Evolutionary conservation across 176 grass and related monocot species (phyloP).

Genomic region (Bothriochloa decipiens): DNA sequence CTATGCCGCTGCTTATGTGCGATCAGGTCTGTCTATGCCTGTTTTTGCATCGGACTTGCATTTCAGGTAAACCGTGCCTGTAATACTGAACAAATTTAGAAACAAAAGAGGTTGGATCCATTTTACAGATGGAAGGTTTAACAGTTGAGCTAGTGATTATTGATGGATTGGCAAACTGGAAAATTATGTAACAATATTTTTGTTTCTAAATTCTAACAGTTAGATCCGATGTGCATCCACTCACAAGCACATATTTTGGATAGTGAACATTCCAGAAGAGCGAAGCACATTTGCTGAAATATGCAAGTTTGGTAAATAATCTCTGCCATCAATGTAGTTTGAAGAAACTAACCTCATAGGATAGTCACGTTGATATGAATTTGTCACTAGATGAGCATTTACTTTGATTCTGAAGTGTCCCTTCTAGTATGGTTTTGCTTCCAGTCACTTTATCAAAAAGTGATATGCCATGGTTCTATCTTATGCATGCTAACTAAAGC

Average conservation of each 20-base stretch:
- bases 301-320: not conserved
- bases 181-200: not conserved
- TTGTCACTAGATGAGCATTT: not conserved
- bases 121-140: not conserved
- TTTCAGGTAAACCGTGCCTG: not conserved
- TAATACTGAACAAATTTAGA: not conserved
- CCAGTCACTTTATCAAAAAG: not conserved
- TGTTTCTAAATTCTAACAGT: not conserved
- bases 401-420: not conserved
- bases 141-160: not conserved
- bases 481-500: not conserved
- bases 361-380: not conserved
- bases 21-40: not conserved
- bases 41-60: not conserved
- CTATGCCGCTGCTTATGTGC: not conserved
- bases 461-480: not conserved
- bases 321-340: not conserved
- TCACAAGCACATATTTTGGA: not conserved
- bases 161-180: slow-evolving; percentile 1
- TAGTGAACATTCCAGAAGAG: not conserved
- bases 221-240: not conserved
- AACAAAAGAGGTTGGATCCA: not conserved
- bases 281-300: not conserved
- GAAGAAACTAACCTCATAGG: not conserved
- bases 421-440: not conserved